Base-by-base conservation (phyloP, 2,329 filamentous ascomycete genomes). In the Xylariales sp. region DNA sequence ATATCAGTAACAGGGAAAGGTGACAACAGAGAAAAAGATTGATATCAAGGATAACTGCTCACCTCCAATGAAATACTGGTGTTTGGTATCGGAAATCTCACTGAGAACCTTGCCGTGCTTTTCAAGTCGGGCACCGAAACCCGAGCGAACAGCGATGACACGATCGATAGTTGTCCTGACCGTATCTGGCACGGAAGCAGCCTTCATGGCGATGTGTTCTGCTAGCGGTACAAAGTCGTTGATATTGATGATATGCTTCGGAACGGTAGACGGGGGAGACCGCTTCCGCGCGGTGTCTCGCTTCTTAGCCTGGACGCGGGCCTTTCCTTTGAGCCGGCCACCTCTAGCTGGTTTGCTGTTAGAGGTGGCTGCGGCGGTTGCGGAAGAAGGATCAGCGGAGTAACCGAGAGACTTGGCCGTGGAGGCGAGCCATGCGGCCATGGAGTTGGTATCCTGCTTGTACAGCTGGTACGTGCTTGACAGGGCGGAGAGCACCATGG, bases 351-450 rank as follows among this genome's bases (percentile, higher is more conserved):
- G 4, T 18, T 54, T 54, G 5, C 45, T 48, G 9, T 23, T 28
- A 28, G 43, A 30, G 2, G 55, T 4, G 18, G 49, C 39, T 36
- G 43, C 45, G 6, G 67, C 23, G 23, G 23, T 23, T 23, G 23
- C 23, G n/a, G 43, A 34, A 56, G 8, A 75, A 23, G 23, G 64
- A 41, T 76, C 70, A 3, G 71, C 14, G 9, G 75, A 52, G 54
- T 76, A 82, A 3, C 81, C 81, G 48, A 71, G 73, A 3, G 72
- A 68, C 56, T 75, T 79, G 45, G 81, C 81, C 1, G 80, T 82
- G 1, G 77, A 78, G 4, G 79, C 80, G 10, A 83, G 79, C 81
- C 81, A 83, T 32, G 75, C 72, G 2, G 79, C 80, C 10, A 83
- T 75, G 3, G 75, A 73, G 43, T 81, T 72, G 0, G 78, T 81